Evolutionary conservation across 441 rosid genomes (phyloP), one percentile per base, ranked within the genome.

Genomic region (Adansonia rubrostipa): DNA sequence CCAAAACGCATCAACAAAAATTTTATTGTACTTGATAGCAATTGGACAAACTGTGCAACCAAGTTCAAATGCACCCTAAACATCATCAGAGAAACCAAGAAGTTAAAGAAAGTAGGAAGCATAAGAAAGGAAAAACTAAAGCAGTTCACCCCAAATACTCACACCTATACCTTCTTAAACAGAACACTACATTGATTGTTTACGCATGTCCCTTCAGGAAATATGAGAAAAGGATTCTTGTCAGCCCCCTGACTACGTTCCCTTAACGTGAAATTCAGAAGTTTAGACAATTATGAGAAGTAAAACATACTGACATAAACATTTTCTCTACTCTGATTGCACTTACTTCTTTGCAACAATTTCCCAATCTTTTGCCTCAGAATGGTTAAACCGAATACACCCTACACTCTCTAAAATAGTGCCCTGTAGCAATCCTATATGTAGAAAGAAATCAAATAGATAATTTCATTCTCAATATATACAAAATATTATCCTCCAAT

Each of bases 1-100:
- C 97, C 99, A 96, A 85, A 96, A 96, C 20, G 99, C 99, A 79
- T 96, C 98, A 74, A 96, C 99, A 74, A 96, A 96, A 75, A 93
- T 92, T 85, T 92, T 94, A 73, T 94, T 96, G 91, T 94, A 93
- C 86, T 94, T 96, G 85, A 96, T 93, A 74, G 98, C 98, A 28
- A 96, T 51, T 51, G 99, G 99, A 80, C 99, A 96, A 71, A 96
- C 93, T 19, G 98, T 92, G 86, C 95, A 93, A 74, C 86, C 99
- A 56, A 94, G 93, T 85, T 96, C 99, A 77, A 96, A 96, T 54
- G 99, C 96, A 70, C 99, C 99, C 99, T 96, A 79, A 75, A 72
- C 67, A 85, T 77, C 74, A 75, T 11, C 84, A 80, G 68, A 76
- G 69, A 71, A 74, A 77, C 3, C 68, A 50, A 78, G 40, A 1